A percentile compares a stretch with the other conserved stretches of the same genome.
Evolutionary conservation across 441 rosid genomes (phyloP).

Genomic region (Lepidium campestre): DNA sequence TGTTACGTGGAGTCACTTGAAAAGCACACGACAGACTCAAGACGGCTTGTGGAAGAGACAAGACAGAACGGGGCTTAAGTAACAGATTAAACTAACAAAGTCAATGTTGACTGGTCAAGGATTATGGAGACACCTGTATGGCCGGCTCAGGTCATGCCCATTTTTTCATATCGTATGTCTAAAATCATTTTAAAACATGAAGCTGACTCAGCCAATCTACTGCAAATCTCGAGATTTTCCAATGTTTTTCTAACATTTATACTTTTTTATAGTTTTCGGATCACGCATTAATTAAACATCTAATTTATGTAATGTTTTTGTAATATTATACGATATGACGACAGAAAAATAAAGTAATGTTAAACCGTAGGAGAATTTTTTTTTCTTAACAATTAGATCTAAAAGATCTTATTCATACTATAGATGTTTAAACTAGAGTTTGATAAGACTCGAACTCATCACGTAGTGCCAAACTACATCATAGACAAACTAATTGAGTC

Average conservation of each 20-base stretch:
- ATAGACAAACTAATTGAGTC: too few species aligned
- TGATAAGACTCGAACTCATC: too few species aligned
- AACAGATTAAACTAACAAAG: conserved; percentile 21
- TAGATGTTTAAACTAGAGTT: too few species aligned
- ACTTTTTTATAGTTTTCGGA: background rate
- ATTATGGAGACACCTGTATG: conserved; percentile 21
- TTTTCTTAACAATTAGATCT: too few species aligned
- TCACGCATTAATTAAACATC: background rate
- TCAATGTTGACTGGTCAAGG: conserved; percentile 19
- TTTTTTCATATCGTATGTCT: background rate
- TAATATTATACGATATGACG: background rate
- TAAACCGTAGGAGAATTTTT: background rate
- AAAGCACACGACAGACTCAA: conserved; percentile 14
- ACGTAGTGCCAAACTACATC: too few species aligned
- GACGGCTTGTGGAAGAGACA: conserved; percentile 10
- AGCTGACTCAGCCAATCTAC: conserved; percentile 18
- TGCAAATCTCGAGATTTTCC: conserved; percentile 8
- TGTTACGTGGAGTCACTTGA: background rate
- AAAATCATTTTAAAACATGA: background rate
- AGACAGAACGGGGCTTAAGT: conserved; percentile 9
- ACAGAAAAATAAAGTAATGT: background rate
- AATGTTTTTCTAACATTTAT: too few species aligned
- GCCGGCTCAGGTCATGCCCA: conserved; percentile 24
- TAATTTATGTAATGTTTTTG: background rate
- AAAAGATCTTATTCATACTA: too few species aligned